A percentile compares a stretch with the other conserved stretches of the same genome.
Evolutionary conservation across 2,329 filamentous ascomycete species (phyloP).

Genomic region (Sphaerulina vaccinii): DNA sequence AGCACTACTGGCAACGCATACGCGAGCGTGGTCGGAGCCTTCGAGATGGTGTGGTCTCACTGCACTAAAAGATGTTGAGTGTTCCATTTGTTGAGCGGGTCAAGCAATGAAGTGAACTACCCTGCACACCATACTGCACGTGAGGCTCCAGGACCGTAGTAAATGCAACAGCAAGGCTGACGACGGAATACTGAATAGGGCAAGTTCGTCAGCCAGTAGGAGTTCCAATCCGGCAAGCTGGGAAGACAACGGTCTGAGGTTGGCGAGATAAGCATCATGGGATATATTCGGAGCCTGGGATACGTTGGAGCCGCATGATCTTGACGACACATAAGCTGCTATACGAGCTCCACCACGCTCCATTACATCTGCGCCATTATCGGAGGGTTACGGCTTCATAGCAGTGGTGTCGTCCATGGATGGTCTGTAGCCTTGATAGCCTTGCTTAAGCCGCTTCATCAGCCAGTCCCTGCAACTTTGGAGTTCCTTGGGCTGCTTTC

Average conservation of each 20-base stretch:
- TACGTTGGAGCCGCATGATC: neutral
- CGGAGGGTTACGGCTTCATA: too few species aligned
- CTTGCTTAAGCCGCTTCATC: too few species aligned
- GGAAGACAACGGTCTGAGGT: slow-evolving; percentile 9
- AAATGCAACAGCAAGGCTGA: slow-evolving; percentile 1
- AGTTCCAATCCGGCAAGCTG: neutral
- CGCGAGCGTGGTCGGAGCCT: neutral
- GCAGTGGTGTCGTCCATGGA: too few species aligned
- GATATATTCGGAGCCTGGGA: neutral
- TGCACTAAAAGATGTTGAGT: neutral
- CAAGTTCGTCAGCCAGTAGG: neutral
- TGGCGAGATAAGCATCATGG: neutral
- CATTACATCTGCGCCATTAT: too few species aligned
- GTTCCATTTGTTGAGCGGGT: too few species aligned
- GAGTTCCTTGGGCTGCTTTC: too few species aligned
- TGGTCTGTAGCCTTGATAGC: too few species aligned
- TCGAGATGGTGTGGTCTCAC: neutral
- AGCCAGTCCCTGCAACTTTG: too few species aligned
- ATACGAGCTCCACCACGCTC: too few species aligned
- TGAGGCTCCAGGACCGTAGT: neutral
- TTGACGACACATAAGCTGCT: neutral
- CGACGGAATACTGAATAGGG: neutral
- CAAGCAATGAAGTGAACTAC: neutral
- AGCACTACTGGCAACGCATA: neutral
- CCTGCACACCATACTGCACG: neutral